Percentiles rank a stretch among this genome's conserved stretches.
These are phyloP conservation scores for Penicillium arizonense DNA, from an alignment of 495 filamentous ascomycete genomes.

Conservation along the genomic window DNA sequence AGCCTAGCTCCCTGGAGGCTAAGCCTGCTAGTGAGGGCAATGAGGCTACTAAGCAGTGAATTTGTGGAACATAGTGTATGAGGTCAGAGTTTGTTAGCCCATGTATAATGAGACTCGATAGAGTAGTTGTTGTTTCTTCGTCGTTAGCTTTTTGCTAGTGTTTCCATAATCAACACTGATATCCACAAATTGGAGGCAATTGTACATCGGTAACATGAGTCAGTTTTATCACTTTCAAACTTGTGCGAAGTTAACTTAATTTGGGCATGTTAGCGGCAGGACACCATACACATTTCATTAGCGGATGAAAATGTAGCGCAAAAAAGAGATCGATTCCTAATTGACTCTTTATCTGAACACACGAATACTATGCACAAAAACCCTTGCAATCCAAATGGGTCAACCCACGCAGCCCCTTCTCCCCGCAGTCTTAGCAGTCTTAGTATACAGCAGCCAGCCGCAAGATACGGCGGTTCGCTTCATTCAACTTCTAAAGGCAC, in stretches of 20 bases:
- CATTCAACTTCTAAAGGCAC: slow-evolving; percentile 14
- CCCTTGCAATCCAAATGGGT: slow-evolving; percentile 23
- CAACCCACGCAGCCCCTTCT: slow-evolving; percentile 20
- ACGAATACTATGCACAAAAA: slow-evolving; percentile 41
- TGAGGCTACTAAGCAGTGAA: slow-evolving; percentile 54
- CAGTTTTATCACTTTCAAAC: too few species aligned
- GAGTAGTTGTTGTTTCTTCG: slow-evolving; percentile 16
- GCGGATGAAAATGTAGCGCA: slow-evolving; percentile 1
- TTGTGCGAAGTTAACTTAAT: too few species aligned
- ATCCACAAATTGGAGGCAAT: background rate
- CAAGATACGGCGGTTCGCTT: slow-evolving; percentile 35
- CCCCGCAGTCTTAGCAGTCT: slow-evolving; percentile 32
- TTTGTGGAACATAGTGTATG: slow-evolving; percentile 11
- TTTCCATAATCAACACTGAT: slow-evolving; percentile 4
- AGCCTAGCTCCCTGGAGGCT: slow-evolving; percentile 51
- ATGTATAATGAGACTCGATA: slow-evolving; percentile 28
- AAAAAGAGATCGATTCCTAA: slow-evolving; percentile 34
- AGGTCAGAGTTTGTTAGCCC: slow-evolving; percentile 11
- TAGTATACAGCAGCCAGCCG: slow-evolving; percentile 72
- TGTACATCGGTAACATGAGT: too few species aligned
- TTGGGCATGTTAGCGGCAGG: too few species aligned
- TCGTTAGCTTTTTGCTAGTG: slow-evolving; percentile 14
- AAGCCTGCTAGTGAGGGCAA: slow-evolving; percentile 78
- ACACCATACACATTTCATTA: background rate
- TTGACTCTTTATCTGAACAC: slow-evolving; percentile 34